Evolutionary conservation across 2,329 filamentous ascomycete species (phyloP).

Genomic region (Remersonia thermophila): DNA sequence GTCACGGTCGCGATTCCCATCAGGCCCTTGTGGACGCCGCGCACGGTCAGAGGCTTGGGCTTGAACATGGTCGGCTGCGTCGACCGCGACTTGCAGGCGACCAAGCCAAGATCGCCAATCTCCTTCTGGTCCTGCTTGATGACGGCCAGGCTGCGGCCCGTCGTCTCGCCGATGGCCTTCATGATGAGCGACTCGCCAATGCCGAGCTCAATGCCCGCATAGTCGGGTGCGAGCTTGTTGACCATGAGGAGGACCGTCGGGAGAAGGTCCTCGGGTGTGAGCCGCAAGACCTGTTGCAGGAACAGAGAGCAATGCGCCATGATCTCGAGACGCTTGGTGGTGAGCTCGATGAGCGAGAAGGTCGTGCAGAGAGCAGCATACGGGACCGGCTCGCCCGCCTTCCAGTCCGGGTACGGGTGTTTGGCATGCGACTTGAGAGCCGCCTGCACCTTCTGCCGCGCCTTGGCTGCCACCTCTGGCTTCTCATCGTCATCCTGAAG

Average conservation of each 20-base stretch:
- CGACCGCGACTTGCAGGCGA: conserved; percentile 87
- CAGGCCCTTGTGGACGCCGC: conserved; percentile 74
- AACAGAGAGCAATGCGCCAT: conserved; percentile 82
- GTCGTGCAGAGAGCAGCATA: conserved; percentile 92
- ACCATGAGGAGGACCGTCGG: conserved; percentile 91
- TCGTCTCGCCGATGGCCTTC: conserved; percentile 94
- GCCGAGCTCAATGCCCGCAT: conserved; percentile 91
- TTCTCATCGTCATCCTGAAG: conserved; percentile 49
- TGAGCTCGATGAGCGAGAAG: conserved; percentile 90
- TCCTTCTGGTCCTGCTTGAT: conserved; percentile 96
- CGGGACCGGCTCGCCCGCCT: conserved; percentile 73
- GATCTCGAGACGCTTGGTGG: conserved; percentile 80
- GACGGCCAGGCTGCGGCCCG: conserved; percentile 72
- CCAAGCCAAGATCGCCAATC: conserved; percentile 87
- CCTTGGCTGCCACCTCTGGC: conserved; percentile 59
- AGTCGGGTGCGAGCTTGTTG: conserved; percentile 94
- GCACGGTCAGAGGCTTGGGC: conserved; percentile 78
- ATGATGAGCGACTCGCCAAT: conserved; percentile 97
- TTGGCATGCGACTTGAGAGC: conserved; percentile 56
- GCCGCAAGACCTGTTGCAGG: conserved; percentile 80
- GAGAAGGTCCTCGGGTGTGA: conserved; percentile 79
- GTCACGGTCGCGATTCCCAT: conserved; percentile 79
- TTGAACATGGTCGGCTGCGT: conserved; percentile 99
- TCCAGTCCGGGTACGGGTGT: conserved; percentile 93
- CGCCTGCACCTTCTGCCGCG: conserved; percentile 67